Conservation (phyloP, 768 basidiomycete species). For the Gautieria morchelliformis region DNA sequence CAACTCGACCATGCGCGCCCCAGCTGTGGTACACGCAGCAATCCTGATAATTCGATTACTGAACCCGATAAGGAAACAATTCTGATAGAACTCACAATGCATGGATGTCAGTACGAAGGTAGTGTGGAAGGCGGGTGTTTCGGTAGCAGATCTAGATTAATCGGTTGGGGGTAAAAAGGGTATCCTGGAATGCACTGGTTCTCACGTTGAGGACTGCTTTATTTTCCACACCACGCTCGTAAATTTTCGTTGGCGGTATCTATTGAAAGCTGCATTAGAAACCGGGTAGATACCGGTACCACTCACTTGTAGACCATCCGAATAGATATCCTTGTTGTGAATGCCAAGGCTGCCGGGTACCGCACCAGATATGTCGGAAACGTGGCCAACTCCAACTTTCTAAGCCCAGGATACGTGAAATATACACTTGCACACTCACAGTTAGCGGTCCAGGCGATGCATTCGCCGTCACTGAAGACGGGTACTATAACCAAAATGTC, state of each 20-base stretch:
- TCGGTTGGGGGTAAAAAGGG: too few species aligned
- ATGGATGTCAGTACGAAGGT: not conserved
- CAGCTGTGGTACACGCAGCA: not conserved
- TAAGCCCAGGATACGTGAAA: not conserved
- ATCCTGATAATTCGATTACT: not conserved
- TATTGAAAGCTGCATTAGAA: not conserved
- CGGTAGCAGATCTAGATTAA: not conserved
- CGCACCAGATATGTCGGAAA: not conserved
- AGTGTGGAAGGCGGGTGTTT: not conserved
- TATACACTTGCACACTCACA: not conserved
- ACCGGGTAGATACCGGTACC: not conserved
- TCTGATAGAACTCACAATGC: not conserved
- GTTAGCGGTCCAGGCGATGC: constrained; percentile 23
- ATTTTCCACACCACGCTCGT: not conserved
- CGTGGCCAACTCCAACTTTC: not conserved
- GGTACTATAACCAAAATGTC: constrained; percentile 23
- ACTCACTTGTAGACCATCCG: not conserved
- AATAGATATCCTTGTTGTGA: not conserved
- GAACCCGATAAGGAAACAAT: not conserved
- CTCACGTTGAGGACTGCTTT: not conserved
- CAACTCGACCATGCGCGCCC: not conserved
- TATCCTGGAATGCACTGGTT: not conserved
- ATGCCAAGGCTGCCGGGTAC: not conserved
- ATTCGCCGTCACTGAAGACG: constrained; percentile 19
- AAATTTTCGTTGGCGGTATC: not conserved